Evolutionary conservation across 2,329 filamentous ascomycete species (phyloP), one percentile per base, ranked within the genome.

Genomic region (Monosporascus sp.): DNA sequence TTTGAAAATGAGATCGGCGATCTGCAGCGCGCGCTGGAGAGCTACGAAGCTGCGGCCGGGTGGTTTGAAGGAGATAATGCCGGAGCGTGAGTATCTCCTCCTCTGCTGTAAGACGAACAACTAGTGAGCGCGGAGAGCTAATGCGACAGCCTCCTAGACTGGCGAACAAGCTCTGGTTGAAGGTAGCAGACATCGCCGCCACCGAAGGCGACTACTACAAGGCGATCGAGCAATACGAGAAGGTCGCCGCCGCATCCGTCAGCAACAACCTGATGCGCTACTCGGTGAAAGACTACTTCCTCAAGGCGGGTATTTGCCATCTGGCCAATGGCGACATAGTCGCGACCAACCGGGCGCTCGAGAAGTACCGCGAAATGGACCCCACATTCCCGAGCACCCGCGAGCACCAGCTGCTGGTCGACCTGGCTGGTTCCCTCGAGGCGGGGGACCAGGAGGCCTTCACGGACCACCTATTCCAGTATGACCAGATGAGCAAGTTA

Each of bases 261-360:
- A 86, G 86, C 71, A 97, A 95, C 77, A 94, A 95, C 71, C 78
- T 96, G 54, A 93, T 95, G 89, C 89, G 87, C 69, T 96, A 90
- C 83, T 90, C 85, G 48, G 90, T 97, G 59, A 97, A 97, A 73
- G 91, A 97, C 60, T 97, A 97, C 74, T 86, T 97, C 66, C 80
- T 97, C 66, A 96, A 97, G 75, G 90, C 90, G 1, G 92, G 91
- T 35, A 89, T 97, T 67, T 97, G 92, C 75, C 88, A 96, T 69
- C 79, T 97, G 38, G 83, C 83, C 39, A 78, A 76, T 18, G 77
- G 78, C 56, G 93, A 97, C 69, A 75, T 88, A 64, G 88, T 97
- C 51, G 88, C 87, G 48, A 81, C 86, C 18, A 87, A 87, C 66
- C 83, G 90, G 49, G 92, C 91, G 31, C 76, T 97, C 22, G 87